Base-by-base conservation (phyloP, 129 eudicot genomes). In the Tanacetum coccineum region DNA sequence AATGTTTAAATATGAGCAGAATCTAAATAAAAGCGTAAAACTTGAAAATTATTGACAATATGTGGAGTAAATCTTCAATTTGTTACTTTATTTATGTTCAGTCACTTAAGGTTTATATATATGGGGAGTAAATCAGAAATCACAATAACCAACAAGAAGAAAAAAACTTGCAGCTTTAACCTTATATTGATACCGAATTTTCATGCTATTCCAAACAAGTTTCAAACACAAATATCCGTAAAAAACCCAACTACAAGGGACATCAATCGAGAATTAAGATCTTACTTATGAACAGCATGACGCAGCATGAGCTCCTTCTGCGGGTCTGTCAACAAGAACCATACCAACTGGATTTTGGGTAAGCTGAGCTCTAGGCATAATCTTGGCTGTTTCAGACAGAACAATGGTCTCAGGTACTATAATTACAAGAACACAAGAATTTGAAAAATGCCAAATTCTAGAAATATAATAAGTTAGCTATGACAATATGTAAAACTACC, bases 241-340 rank as follows among this genome's bases (percentile, higher is more conserved):
- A 39, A 49, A 61, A 55, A 67, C 60, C 22, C 55, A 30, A 50
- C 74, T 75, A 75, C 74, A 75, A 21, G 61, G 14, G 59, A 70
- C 60, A 71, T 59, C 45, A 49, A 59, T 67, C 3, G 46, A 36
- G 74, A 68, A 75, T 67, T 26, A 64, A 72, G 45, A 36, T 32
- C 17, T 30, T 79, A 64, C 81, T 75, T 76, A 92, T 75, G 96
- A 73, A 82, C 96, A 93, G 78, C 98, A 93, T 12, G 91, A 52
- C 36, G 97, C 68, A 73, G 98, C 76, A n/a, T 80, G 94, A 32
- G 91, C 59, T 68, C 89, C 95, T 62, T 80, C 95, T 17, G 84
- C 76, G 28, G 88, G 96, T 82, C 91, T 79, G 75, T 93, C 91
- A 47, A 82, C 96, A 55, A 93, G n/a, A n/a, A n/a, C n/a, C n/a